Evolutionary conservation across 2,329 filamentous ascomycete species (phyloP).

Genomic region (Metarhizium anisopliae): DNA sequence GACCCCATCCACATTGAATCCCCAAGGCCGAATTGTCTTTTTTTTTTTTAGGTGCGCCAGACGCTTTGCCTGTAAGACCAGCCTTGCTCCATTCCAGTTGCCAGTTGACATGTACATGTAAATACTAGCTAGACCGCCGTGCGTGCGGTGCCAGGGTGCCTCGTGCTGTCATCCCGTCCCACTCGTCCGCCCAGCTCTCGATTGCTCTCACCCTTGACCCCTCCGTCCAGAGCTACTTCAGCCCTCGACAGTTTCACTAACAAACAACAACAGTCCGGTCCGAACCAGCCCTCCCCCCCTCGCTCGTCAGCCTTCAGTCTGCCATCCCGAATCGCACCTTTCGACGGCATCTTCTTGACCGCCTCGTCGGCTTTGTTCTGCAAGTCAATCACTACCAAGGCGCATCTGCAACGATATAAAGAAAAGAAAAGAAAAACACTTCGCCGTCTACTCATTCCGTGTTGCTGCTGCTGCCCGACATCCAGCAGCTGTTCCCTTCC

Average conservation of each 20-base stretch:
- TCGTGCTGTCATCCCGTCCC: too few relatives aligned
- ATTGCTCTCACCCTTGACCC: too few relatives aligned
- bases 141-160: too few relatives aligned
- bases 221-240: background rate
- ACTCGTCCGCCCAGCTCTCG: too few relatives aligned
- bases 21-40: too few relatives aligned
- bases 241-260: background rate
- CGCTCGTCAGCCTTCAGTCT: background rate
- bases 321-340: background rate
- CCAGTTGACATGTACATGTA: too few relatives aligned
- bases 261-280: background rate
- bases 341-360: background rate
- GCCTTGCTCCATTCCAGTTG: too few relatives aligned
- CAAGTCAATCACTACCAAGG: background rate
- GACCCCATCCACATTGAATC: too few relatives aligned
- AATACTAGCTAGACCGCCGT: too few relatives aligned
- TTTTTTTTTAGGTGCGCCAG: too few relatives aligned
- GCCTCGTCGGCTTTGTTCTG: background rate
- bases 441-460: background rate
- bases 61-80: too few relatives aligned
- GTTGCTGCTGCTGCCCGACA: background rate
- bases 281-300: background rate
- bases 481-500: background rate
- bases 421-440: background rate
- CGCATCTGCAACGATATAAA: background rate